phyloP scores from a whole-genome alignment of 2,329 filamentous ascomycete genomes.

The Helminthosporium solani region DNA sequence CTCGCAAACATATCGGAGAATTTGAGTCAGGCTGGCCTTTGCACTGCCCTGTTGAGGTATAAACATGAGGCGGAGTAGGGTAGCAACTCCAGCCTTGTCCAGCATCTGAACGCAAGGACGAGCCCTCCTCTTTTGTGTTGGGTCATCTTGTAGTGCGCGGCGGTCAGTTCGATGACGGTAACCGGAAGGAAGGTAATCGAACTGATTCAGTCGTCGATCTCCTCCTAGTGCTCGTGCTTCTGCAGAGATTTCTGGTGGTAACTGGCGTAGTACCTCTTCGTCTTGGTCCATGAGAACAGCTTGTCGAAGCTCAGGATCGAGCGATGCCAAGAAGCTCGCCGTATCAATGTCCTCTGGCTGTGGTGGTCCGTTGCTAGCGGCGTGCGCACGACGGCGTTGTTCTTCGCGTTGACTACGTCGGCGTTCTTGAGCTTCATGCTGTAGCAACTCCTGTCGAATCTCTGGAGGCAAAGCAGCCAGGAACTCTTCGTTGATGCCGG shows the following conservation, averaged over 20 bases:
- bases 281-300: constrained; percentile 90
- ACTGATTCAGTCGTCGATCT: constrained; percentile 56
- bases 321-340: constrained; percentile 86
- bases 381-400: constrained; percentile 65
- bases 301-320: constrained; percentile 80
- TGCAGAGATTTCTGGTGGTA: constrained; percentile 82
- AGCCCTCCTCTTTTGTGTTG: constrained; percentile 62
- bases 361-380: constrained; percentile 46
- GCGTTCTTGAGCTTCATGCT: constrained; percentile 85
- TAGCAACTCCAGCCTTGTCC: constrained; percentile 92
- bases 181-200: constrained; percentile 37
- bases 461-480: constrained; percentile 88
- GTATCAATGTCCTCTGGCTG: constrained; percentile 84
- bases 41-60: constrained; percentile 88
- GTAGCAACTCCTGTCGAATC: constrained; percentile 83
- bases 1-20: constrained; percentile 88
- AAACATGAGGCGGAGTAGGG: constrained; percentile 97
- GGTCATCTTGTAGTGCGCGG: constrained; percentile 47
- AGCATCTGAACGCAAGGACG: constrained; percentile 93
- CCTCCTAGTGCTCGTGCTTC: constrained; percentile 75
- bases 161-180: constrained; percentile 32
- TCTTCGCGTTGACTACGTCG: constrained; percentile 85
- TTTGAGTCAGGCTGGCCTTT: constrained; percentile 77
- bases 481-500: constrained; percentile 89
- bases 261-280: constrained; percentile 77